Evolutionary conservation across 306 rosid genomes (phyloP).

Genomic region (Chamaecrista fasciculata): DNA sequence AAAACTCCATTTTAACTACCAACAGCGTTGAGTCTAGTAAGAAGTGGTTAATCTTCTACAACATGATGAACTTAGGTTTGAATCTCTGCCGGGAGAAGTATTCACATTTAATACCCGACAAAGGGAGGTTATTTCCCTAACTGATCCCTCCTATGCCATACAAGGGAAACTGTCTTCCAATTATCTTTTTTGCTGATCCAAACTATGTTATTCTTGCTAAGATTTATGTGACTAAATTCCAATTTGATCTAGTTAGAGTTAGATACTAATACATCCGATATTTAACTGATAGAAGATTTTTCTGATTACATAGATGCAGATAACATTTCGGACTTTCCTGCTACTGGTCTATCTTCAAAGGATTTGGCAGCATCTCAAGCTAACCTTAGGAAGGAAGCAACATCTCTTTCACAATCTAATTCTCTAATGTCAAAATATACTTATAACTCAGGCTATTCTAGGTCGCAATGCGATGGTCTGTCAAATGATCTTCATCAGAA

Average conservation of each 20-base stretch:
- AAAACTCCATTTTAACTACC: not conserved
- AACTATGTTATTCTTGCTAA: not conserved
- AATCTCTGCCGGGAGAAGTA: too few relatives aligned
- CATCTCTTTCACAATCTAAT: slow-evolving; percentile 51
- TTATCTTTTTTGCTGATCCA: not conserved
- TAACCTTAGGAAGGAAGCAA: slow-evolving; percentile 53
- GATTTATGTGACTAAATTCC: not conserved
- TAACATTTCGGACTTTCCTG: slow-evolving; percentile 48
- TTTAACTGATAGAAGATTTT: slow-evolving; percentile 29
- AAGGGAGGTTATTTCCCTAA: too few relatives aligned
- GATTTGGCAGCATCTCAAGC: slow-evolving; percentile 48
- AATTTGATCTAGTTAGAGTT: slow-evolving; percentile 11
- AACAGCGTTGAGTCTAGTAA: too few relatives aligned
- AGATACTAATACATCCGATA: not conserved
- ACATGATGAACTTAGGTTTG: too few relatives aligned
- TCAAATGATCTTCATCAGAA: slow-evolving; percentile 60
- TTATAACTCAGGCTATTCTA: slow-evolving; percentile 57
- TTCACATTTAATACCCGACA: too few relatives aligned
- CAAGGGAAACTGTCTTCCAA: not conserved
- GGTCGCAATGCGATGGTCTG: slow-evolving; percentile 47
- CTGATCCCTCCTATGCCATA: too few relatives aligned
- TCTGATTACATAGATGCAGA: slow-evolving; percentile 51
- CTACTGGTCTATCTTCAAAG: slow-evolving; percentile 52
- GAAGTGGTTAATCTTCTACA: too few relatives aligned
- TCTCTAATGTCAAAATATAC: slow-evolving; percentile 50